phyloP scores from a whole-genome alignment of 2,329 filamentous ascomycete species.

The Neurospora sp. region DNA sequence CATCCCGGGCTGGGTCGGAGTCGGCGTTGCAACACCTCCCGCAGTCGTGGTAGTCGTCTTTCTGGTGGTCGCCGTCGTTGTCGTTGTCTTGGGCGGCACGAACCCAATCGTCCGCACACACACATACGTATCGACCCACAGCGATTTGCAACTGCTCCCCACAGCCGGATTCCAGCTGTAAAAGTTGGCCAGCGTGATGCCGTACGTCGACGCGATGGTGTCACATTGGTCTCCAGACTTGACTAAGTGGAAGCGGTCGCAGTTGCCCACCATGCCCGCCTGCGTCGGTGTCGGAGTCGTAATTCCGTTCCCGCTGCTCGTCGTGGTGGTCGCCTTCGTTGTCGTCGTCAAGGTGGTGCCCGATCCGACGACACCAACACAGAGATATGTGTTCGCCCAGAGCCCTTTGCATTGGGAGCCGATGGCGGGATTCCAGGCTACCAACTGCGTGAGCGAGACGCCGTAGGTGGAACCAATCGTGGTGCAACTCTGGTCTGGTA shows the following conservation, averaged over 20 bases:
- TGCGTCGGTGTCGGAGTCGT: slow-evolving; percentile 22
- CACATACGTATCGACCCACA: too few relatives aligned
- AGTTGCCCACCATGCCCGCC: slow-evolving; percentile 17
- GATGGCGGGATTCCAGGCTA: slow-evolving; percentile 6
- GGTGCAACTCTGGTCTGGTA: slow-evolving; percentile 4
- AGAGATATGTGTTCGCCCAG: slow-evolving; percentile 3
- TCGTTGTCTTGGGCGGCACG: too few relatives aligned
- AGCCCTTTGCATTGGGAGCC: neutral
- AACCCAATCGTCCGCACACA: too few relatives aligned
- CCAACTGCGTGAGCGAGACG: slow-evolving; percentile 3
- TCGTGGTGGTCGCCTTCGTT: slow-evolving; percentile 2
- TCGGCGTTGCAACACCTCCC: too few relatives aligned
- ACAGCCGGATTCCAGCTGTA: slow-evolving; percentile 6
- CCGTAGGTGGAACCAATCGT: slow-evolving; percentile 3
- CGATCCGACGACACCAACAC: neutral
- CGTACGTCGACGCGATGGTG: slow-evolving; percentile 3
- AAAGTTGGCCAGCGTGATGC: slow-evolving; percentile 1
- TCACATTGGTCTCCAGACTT: slow-evolving; percentile 5
- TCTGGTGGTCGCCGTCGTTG: too few relatives aligned
- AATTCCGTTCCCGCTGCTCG: slow-evolving; percentile 15
- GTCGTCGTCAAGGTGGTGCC: neutral
- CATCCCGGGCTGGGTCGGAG: too few relatives aligned
- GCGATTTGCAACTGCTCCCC: too few relatives aligned
- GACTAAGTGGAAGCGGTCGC: slow-evolving; percentile 5
- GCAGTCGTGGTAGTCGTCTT: too few relatives aligned